A percentile compares a stretch with the other conserved stretches of the same genome.
Evolutionary conservation across 306 rosid species (phyloP).

Genomic region (Arachis stenosperma): DNA sequence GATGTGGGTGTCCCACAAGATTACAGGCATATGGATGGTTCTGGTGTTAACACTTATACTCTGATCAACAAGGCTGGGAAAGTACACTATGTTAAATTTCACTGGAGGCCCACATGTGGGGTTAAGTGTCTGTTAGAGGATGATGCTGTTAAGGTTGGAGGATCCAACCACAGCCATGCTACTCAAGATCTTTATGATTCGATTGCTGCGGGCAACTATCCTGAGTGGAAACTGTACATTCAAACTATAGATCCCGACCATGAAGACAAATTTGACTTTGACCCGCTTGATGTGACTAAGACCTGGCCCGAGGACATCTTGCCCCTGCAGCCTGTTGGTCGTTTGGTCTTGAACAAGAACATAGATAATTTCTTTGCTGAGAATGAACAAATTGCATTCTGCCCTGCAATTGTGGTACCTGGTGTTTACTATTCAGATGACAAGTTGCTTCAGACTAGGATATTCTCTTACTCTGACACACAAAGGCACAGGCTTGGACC

Average conservation of each 20-base stretch:
- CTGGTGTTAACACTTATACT: conserved; percentile 84
- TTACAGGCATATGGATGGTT: conserved; percentile 97
- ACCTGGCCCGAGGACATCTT: conserved; percentile 95
- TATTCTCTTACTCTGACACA: conserved; percentile 87
- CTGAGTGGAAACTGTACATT: conserved; percentile 93
- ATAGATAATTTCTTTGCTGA: conserved; percentile 96
- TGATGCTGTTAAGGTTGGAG: conserved; percentile 85
- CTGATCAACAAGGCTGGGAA: conserved; percentile 84
- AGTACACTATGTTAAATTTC: conserved; percentile 77
- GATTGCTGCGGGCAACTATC: conserved; percentile 94
- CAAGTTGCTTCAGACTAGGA: conserved; percentile 86
- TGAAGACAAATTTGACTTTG: conserved; percentile 87
- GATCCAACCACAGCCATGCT: conserved; percentile 96
- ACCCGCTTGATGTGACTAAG: conserved; percentile 95
- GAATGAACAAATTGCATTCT: conserved; percentile 93
- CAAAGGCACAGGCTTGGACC: conserved; percentile 99
- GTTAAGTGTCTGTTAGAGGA: conserved; percentile 82
- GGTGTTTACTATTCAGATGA: conserved; percentile 88
- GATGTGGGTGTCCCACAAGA: conserved; percentile 89
- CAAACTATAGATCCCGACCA: conserved; percentile 93
- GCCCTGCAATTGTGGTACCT: conserved; percentile 85
- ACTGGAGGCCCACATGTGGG: conserved; percentile 88
- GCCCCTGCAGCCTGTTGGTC: conserved; percentile 97
- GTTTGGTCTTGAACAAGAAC: conserved; percentile 89
- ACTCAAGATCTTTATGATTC: conserved; percentile 92